Base-by-base conservation (phyloP, 441 rosid species). In the Cnidoscolus chayamansa region DNA sequence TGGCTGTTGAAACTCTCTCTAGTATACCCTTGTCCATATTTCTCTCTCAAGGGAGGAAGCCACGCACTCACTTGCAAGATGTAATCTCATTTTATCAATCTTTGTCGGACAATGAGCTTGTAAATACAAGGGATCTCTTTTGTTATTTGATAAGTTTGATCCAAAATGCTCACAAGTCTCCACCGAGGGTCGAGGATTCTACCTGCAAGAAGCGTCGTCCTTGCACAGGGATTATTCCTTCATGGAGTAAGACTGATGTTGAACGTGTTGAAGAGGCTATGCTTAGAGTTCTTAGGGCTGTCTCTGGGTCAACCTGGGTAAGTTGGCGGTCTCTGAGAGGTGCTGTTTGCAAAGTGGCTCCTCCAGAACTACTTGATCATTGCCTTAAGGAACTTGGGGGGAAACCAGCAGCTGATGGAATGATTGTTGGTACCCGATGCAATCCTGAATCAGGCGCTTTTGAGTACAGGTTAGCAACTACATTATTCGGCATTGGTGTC, bases 271-370 rank as follows among this genome's bases (percentile, higher is more conserved):
- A 89, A 40, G 86, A 83, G 72, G 89, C 91, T 49, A 82, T 89
- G 87, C 60, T 89, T 72, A 85, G 85, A 75, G 90, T 89, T 65
- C 78, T 89, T 4, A 72, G 84, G 50, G 94, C 91, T n/a, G 90
- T 87, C 17, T 84, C 93, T 63, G 85, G 89, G 11, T 82, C 86
- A 63, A 86, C 78, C 40, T 89, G 94, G 94, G 91, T 87, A 25
- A 80, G 79, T 63, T 77, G 80, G 72, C 91, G 88, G 13, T 77
- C 94, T 12, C 86, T 89, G 30, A 83, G 85, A 73, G 94, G 90
- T 63, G 90, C 89, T 48, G 85, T 84, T n/a, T 87, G 81, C 66
- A 84, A 80, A 72, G 81, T 77, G 74, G 91, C 88, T 69, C 63
- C 79, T 72, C 79, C 87, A 0, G 80, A 84, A 48, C 88, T 89